phyloP scores from a whole-genome alignment of 768 basidiomycete genomes.

The Boletus speciosus region DNA sequence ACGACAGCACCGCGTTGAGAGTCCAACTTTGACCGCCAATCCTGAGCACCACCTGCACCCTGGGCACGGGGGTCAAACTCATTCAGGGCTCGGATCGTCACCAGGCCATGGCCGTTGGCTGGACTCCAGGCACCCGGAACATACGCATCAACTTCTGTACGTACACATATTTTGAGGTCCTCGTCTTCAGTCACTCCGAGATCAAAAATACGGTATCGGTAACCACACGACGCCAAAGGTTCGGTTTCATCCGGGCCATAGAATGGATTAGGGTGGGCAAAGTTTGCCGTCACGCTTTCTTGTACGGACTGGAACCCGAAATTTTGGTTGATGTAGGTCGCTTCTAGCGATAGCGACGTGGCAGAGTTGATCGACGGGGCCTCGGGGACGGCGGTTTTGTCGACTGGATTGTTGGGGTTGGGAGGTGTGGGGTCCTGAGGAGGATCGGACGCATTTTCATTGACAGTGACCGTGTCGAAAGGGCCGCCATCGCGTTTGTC shows the following conservation, averaged over 20 bases:
- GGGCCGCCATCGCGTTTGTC: slow-evolving; percentile 98
- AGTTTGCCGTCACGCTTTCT: slow-evolving; percentile 67
- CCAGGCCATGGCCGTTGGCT: slow-evolving; percentile 67
- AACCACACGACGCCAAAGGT: slow-evolving; percentile 92
- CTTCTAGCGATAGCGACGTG: slow-evolving; percentile 90
- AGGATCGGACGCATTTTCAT: slow-evolving; percentile 96
- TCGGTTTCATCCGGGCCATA: slow-evolving; percentile 92
- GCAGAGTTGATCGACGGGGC: slow-evolving; percentile 88
- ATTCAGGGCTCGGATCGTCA: slow-evolving; percentile 93
- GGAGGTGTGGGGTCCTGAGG: slow-evolving; percentile 78
- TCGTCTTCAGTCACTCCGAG: slow-evolving; percentile 89
- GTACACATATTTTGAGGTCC: slow-evolving; percentile 83
- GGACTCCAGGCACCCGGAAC: slow-evolving; percentile 57
- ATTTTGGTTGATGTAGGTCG: slow-evolving; percentile 98
- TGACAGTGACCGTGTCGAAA: slow-evolving; percentile 96
- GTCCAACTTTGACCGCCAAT: slow-evolving; percentile 97
- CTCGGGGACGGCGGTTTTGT: slow-evolving; percentile 61
- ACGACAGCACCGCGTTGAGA: slow-evolving; percentile 96
- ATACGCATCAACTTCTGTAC: slow-evolving; percentile 96
- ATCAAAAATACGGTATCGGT: slow-evolving; percentile 94
- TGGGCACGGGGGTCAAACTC: slow-evolving; percentile 92
- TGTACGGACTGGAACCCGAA: slow-evolving; percentile 94
- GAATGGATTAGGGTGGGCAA: slow-evolving; percentile 92
- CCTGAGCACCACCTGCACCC: slow-evolving; percentile 93
- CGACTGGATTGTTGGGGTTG: slow-evolving; percentile 73